A percentile compares a stretch with the other conserved stretches of the same genome.
Conservation (phyloP, 2,329 filamentous ascomycete species). For the Mycogone perniciosa region DNA sequence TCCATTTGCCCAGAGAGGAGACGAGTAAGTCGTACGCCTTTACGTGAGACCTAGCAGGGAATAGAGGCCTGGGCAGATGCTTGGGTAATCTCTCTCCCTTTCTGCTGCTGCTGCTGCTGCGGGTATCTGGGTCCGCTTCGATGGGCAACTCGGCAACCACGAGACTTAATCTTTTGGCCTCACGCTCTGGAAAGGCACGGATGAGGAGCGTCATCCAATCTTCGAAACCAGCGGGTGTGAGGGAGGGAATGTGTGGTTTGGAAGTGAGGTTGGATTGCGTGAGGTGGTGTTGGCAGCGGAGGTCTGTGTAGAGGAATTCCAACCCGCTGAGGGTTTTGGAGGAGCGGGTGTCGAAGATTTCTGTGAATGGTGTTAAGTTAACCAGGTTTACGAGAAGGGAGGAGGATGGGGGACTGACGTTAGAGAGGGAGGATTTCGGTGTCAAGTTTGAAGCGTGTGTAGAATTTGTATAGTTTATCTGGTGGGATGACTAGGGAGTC, state of each 20-base stretch:
- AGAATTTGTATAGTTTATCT: constrained; percentile 68
- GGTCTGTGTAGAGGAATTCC: constrained; percentile 46
- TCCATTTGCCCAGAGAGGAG: constrained; percentile 4
- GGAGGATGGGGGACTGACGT: constrained; percentile 32
- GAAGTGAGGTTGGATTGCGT: constrained; percentile 47
- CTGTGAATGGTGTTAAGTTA: constrained; percentile 23
- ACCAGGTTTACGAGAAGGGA: not conserved
- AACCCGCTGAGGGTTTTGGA: constrained; percentile 21
- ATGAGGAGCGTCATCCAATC: constrained; percentile 69
- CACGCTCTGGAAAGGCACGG: constrained; percentile 67
- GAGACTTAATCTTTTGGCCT: constrained; percentile 62
- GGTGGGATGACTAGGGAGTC: constrained; percentile 62
- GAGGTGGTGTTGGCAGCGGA: constrained; percentile 58
- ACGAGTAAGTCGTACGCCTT: constrained; percentile 51
- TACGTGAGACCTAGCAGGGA: constrained; percentile 55
- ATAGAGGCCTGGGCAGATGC: constrained; percentile 65
- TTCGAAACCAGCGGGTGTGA: constrained; percentile 63
- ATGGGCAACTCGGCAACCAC: constrained; percentile 68
- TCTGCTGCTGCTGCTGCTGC: constrained; percentile 21
- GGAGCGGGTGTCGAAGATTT: constrained; percentile 44
- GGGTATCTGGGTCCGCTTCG: constrained; percentile 29
- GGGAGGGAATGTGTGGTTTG: constrained; percentile 53
- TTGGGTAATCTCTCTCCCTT: constrained; percentile 70
- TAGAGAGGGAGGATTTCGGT: constrained; percentile 64
- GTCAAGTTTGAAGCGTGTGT: constrained; percentile 57